A percentile compares a stretch with the other conserved stretches of the same genome.
Conservation (phyloP, 805 yeast genomes). For the Saccharomyces eubayanus region DNA sequence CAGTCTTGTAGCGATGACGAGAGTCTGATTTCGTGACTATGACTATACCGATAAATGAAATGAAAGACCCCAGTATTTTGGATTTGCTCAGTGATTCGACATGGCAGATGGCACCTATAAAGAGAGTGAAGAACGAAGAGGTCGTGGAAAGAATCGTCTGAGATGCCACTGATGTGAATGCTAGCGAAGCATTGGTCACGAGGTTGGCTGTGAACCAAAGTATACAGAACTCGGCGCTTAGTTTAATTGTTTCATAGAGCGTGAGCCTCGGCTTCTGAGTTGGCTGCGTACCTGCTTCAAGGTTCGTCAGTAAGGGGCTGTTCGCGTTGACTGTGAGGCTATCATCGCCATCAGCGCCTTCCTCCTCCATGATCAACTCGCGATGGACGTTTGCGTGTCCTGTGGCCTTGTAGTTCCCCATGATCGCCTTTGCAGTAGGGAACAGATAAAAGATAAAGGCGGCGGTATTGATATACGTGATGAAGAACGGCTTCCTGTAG, state of each 20-base stretch:
- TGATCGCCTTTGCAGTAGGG: conserved; percentile 39
- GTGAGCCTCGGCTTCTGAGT: conserved; percentile 14
- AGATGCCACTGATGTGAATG: conserved; percentile 86
- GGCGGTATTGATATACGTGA: conserved; percentile 86
- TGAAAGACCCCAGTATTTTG: conserved; percentile 61
- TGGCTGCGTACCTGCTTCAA: neutral
- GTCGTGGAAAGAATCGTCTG: conserved; percentile 92
- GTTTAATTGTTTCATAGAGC: conserved; percentile 54
- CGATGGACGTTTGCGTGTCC: conserved; percentile 25
- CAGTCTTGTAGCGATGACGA: conserved; percentile 15
- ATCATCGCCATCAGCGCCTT: conserved; percentile 12
- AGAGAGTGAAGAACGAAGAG: conserved; percentile 82
- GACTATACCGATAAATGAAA: conserved; percentile 71
- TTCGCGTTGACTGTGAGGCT: neutral
- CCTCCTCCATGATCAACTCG: conserved; percentile 27
- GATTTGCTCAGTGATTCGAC: conserved; percentile 59
- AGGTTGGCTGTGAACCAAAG: conserved; percentile 89
- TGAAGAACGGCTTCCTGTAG: conserved; percentile 83
- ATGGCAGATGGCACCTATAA: conserved; percentile 65
- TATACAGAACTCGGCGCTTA: conserved; percentile 75
- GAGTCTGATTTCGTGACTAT: conserved; percentile 69
- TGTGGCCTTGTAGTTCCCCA: conserved; percentile 22
- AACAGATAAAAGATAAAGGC: conserved; percentile 71
- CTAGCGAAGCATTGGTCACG: conserved; percentile 77
- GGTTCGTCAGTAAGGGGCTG: neutral